Evolutionary conservation across 1,139 yeast genomes (phyloP).

Genomic region (Scheffersomyces stambukii): DNA sequence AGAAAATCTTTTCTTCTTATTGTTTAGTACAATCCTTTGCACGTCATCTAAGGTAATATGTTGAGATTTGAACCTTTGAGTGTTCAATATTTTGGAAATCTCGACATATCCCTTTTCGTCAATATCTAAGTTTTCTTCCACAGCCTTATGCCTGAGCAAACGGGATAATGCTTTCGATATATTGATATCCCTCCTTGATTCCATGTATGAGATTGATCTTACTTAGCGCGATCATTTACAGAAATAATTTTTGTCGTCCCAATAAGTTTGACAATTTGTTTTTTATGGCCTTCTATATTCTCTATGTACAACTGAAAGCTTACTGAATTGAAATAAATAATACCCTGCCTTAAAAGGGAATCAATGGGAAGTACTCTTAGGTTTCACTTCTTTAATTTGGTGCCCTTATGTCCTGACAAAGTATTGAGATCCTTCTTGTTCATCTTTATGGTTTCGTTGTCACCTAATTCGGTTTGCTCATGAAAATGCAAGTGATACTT

Average conservation of each 20-base stretch:
- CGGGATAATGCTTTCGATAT: constrained; percentile 76
- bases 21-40: constrained; percentile 53
- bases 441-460: constrained; percentile 58
- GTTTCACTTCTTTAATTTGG: constrained; percentile 10
- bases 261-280: neutral
- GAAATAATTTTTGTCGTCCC: neutral
- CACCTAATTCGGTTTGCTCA: constrained; percentile 82
- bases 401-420: constrained; percentile 34
- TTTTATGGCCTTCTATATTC: neutral
- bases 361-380: no score
- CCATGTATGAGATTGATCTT: no score
- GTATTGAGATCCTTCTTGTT: constrained; percentile 34
- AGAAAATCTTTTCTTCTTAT: constrained; percentile 69
- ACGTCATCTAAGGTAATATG: constrained; percentile 57
- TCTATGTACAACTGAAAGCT: neutral
- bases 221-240: neutral
- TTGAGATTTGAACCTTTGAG: constrained; percentile 55
- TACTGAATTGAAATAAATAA: no score
- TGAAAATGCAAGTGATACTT: constrained; percentile 65
- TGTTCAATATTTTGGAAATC: constrained; percentile 49
- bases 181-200: constrained; percentile 43
- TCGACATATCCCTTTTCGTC: constrained; percentile 65
- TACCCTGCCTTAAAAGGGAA: no score
- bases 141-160: constrained; percentile 80
- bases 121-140: constrained; percentile 61